Evolutionary conservation across 257 asterid species (phyloP), one percentile per base, ranked within the genome.

Genomic region (Apocynum venetum): DNA sequence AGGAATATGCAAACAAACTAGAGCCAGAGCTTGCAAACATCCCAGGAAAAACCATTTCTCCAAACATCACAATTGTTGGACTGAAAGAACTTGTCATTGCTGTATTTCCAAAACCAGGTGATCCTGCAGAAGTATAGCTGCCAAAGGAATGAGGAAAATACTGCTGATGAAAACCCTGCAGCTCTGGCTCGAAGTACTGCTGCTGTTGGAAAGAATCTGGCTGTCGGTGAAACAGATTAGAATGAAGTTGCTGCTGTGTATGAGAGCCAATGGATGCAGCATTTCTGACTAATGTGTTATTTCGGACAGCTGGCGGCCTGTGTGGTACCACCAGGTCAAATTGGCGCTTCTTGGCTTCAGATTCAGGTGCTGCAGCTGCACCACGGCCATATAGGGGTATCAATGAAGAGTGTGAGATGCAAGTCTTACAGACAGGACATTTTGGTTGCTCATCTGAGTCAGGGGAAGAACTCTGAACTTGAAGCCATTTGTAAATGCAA

Each of bases 371-470:
- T 47, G 97, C 82, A 38, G 97, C 82, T 20, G 80, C 72, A 8
- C 96, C 97, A 49, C 93, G 90, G 67, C 96, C 96, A 49, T 91
- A 93, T 11, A 93, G 92, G 40, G 98, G 98, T 71, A 93, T 92
- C 65, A 93, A 77, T 0, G 97, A 80, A 57, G 98, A 86, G 76
- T 77, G 61, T 38, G 98, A 89, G 81, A 92, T 89, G 81, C 61
- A 60, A 36, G 96, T 85, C 80, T 93, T 93, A 80, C 98, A 93
- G 74, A 92, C 89, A 1, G 98, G 97, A 73, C 98, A 93, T 71
- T 80, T 84, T 68, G 97, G 90, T n/a, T 40, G 89, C 78, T 89
- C 89, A 0, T 81, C 86, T 11, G 96, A 81, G 71, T 89, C 91
- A 0, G 83, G 71, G 0, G 90, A 83, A 13, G 92, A 83, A 82